These are phyloP conservation scores for Allantophomopsis lycopodina DNA, from an alignment of 2,329 filamentous ascomycete genomes.

Conservation along the genomic window DNA sequence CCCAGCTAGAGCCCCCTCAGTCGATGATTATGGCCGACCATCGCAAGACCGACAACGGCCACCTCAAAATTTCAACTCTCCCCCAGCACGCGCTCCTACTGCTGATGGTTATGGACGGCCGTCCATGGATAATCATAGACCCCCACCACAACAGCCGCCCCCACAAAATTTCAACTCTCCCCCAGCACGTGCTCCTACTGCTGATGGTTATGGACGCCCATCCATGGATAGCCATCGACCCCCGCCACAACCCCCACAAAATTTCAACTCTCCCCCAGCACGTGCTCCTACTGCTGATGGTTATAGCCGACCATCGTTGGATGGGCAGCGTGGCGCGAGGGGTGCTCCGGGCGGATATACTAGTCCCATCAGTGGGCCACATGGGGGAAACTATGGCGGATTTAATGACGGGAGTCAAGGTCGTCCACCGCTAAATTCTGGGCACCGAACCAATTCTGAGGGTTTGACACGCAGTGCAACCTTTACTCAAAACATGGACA, in stretches of 20 bases:
- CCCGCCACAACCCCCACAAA: slow-evolving; percentile 6
- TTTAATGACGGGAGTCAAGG: too few species aligned
- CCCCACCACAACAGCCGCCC: slow-evolving; percentile 8
- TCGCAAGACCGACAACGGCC: slow-evolving; percentile 10
- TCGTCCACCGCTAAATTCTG: too few species aligned
- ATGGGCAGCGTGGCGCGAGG: slow-evolving; percentile 24
- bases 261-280: slow-evolving; percentile 6
- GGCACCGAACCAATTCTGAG: too few species aligned
- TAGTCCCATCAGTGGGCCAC: too few species aligned
- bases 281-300: slow-evolving; percentile 8
- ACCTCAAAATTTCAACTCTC: background rate
- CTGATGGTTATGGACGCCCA: slow-evolving; percentile 6
- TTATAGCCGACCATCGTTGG: slow-evolving; percentile 12
- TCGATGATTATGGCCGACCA: slow-evolving; percentile 13
- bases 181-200: slow-evolving; percentile 1
- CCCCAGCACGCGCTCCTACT: background rate
- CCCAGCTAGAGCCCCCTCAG: background rate
- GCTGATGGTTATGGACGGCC: slow-evolving; percentile 13
- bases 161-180: slow-evolving; percentile 6
- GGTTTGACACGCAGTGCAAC: slow-evolving; percentile 43
- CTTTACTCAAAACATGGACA: slow-evolving; percentile 34
- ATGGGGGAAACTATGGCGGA: too few species aligned
- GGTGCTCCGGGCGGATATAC: slow-evolving; percentile 18
- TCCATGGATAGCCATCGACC: slow-evolving; percentile 1
- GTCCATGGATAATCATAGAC: slow-evolving; percentile 10